Evolutionary conservation across 1,284 basidiomycete species (phyloP).

Genomic region (Ceratorhiza oryzae-sativae): DNA sequence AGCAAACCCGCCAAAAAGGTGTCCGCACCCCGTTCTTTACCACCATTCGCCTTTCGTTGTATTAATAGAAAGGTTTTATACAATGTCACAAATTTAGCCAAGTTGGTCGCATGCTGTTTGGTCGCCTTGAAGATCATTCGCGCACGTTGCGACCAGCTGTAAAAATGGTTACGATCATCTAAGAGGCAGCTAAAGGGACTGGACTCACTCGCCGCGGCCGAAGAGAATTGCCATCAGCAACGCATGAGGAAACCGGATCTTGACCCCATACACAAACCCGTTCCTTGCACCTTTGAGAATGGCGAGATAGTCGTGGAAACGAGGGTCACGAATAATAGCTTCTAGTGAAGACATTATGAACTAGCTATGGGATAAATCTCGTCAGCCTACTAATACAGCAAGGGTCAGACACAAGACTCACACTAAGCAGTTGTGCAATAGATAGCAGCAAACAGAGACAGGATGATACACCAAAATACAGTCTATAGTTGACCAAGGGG

Average conservation of each 20-base stretch:
- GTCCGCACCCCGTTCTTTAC: conserved; percentile 81
- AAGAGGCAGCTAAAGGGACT: background rate
- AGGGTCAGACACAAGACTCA: background rate
- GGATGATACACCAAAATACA: background rate
- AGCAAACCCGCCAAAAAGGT: conserved; percentile 93
- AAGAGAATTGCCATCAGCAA: conserved; percentile 98
- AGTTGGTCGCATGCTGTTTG: conserved; percentile 84
- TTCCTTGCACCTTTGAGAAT: conserved; percentile 96
- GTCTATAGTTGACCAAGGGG: background rate
- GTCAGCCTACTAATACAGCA: conserved; percentile 7
- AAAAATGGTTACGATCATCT: conserved; percentile 37
- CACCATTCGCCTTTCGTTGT: conserved; percentile 80
- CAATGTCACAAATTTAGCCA: conserved; percentile 91
- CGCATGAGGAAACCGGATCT: conserved; percentile 98
- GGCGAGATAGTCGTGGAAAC: conserved; percentile 87
- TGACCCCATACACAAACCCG: conserved; percentile 74
- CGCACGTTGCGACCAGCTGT: conserved; percentile 72
- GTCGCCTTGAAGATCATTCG: conserved; percentile 85
- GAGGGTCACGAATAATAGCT: conserved; percentile 55
- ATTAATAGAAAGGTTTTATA: conserved; percentile 89
- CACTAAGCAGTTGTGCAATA: background rate
- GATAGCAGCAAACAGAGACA: background rate
- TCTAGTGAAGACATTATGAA: conserved; percentile 32
- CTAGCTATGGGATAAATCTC: background rate
- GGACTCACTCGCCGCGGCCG: conserved; percentile 80